Percentiles rank a stretch among this genome's conserved stretches.
Evolutionary conservation across 805 yeast genomes (phyloP).

Genomic region (Hanseniaspora pseudoguilliermondii): DNA sequence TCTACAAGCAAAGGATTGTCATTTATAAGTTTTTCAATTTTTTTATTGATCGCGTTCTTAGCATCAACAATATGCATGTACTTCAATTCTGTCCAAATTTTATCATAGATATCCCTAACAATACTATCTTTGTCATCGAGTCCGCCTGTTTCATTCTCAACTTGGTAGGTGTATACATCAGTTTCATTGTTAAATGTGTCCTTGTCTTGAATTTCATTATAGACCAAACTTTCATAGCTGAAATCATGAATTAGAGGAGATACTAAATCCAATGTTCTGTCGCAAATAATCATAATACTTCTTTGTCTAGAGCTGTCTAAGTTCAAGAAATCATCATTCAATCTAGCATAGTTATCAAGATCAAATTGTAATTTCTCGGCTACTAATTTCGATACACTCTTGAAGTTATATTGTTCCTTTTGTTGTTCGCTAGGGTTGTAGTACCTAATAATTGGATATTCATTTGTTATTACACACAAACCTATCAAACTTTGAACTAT

Average conservation of each 20-base stretch:
- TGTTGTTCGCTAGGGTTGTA: slow-evolving; percentile 39
- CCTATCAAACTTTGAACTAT: slow-evolving; percentile 58
- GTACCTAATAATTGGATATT: slow-evolving; percentile 75
- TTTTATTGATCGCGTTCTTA: slow-evolving; percentile 44
- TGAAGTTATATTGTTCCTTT: slow-evolving; percentile 40
- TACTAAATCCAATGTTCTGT: slow-evolving; percentile 68
- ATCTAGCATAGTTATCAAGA: slow-evolving; percentile 64
- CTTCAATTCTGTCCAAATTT: slow-evolving; percentile 58
- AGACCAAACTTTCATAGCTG: slow-evolving; percentile 82
- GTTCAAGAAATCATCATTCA: slow-evolving; percentile 49
- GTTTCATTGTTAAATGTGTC: slow-evolving; percentile 32
- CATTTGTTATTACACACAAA: slow-evolving; percentile 68
- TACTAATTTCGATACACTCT: slow-evolving; percentile 51
- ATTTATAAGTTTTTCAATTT: slow-evolving; percentile 50
- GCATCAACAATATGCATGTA: slow-evolving; percentile 68
- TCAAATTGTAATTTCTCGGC: slow-evolving; percentile 60
- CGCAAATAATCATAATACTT: slow-evolving; percentile 62
- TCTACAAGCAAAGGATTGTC: slow-evolving; percentile 69
- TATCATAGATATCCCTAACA: slow-evolving; percentile 44
- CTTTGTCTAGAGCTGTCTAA: slow-evolving; percentile 49
- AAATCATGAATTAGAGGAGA: slow-evolving; percentile 84
- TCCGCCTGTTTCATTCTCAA: slow-evolving; percentile 42
- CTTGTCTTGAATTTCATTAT: slow-evolving; percentile 41
- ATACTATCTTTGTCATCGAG: slow-evolving; percentile 35
- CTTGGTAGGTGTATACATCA: slow-evolving; percentile 39